Percentiles rank a stretch among this genome's conserved stretches.
Conservation (phyloP, 176 grass and related monocot genomes). For the Musa troglodytarum region DNA sequence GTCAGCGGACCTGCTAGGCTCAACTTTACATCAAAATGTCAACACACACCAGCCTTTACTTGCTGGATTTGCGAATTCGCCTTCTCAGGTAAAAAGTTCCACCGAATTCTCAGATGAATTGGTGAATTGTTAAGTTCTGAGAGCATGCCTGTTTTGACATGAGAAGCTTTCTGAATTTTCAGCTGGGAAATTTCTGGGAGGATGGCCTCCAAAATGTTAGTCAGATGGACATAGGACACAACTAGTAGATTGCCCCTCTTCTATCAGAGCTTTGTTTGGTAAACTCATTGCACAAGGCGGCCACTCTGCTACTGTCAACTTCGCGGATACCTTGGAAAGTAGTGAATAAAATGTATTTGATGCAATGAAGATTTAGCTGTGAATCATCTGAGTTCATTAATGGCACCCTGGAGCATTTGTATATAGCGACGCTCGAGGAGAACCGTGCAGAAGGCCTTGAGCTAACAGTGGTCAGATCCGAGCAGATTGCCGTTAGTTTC, state of each 20-base stretch:
- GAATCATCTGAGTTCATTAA: neutral
- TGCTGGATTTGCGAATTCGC: conserved; percentile 39
- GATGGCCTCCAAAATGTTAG: conserved; percentile 61
- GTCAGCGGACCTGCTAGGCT: conserved; percentile 31
- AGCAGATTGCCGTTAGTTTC: neutral
- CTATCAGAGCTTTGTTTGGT: conserved; percentile 52
- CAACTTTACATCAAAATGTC: conserved; percentile 36
- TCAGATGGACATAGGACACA: conserved; percentile 48
- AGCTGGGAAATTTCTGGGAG: conserved; percentile 84
- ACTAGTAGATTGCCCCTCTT: conserved; percentile 28
- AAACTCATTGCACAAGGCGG: neutral
- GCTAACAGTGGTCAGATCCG: conserved; percentile 1
- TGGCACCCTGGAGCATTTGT: neutral
- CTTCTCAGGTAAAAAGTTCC: conserved; percentile 54
- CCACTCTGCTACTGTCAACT: neutral
- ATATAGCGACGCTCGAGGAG: neutral
- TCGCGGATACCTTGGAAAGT: neutral
- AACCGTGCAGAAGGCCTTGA: neutral
- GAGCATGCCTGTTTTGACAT: neutral
- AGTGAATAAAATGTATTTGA: neutral
- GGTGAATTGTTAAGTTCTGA: neutral
- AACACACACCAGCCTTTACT: conserved; percentile 30
- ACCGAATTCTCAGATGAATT: neutral
- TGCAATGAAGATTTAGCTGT: conserved; percentile 52
- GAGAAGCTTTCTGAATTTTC: conserved; percentile 14